These are phyloP conservation scores for Metschnikowia baotianmanensis DNA, from an alignment of 805 yeast genomes.

Conservation along the genomic window DNA sequence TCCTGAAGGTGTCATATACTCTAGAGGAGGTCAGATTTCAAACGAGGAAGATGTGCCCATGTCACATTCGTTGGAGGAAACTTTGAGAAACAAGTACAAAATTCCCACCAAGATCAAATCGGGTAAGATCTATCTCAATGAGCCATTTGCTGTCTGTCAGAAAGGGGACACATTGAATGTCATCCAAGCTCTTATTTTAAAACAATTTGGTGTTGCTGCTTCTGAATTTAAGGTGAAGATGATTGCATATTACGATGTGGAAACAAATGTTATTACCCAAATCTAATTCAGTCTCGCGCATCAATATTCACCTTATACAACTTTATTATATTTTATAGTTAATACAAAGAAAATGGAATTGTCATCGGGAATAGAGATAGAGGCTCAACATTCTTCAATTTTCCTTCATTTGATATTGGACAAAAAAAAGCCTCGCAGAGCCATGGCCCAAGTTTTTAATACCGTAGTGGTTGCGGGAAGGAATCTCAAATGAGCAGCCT, in stretches of 20 bases:
- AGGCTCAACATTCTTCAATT: background rate
- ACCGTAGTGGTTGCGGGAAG: conserved; percentile 71
- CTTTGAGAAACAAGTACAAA: conserved; percentile 82
- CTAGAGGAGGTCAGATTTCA: conserved; percentile 93
- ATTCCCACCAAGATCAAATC: conserved; percentile 87
- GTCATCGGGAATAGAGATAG: background rate
- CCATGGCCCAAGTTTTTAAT: conserved; percentile 59
- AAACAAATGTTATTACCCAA: conserved; percentile 31
- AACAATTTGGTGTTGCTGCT: conserved; percentile 94
- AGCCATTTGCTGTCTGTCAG: conserved; percentile 76
- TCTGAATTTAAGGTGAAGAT: conserved; percentile 83
- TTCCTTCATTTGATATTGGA: conserved; percentile 49
- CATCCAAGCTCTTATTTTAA: conserved; percentile 85
- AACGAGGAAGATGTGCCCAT: conserved; percentile 92
- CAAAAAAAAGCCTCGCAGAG: conserved; percentile 68
- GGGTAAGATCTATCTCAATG: conserved; percentile 79
- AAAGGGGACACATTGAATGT: conserved; percentile 82
- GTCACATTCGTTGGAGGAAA: conserved; percentile 94
- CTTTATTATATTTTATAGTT: background rate
- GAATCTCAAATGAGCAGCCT: conserved; percentile 82
- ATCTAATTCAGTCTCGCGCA: background rate
- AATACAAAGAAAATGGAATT: background rate
- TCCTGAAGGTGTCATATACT: conserved; percentile 88
- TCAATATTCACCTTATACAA: background rate
- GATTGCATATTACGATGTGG: conserved; percentile 75